Evolutionary conservation across 192 early-diverging fungal genomes (phyloP), one percentile per base, ranked within the genome.

Genomic region (Glomus cerebriforme): DNA sequence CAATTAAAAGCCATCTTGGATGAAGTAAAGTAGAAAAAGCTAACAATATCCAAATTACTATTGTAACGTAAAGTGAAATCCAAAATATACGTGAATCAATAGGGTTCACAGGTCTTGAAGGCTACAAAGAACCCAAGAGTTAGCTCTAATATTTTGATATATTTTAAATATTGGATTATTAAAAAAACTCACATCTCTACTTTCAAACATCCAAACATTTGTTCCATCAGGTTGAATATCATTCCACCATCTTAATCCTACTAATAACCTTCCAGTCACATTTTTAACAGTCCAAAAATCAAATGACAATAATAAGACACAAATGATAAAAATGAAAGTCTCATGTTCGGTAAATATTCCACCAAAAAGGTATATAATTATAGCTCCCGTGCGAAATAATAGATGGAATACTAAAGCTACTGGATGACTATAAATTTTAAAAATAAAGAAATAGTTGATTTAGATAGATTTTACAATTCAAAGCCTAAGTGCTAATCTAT

Each of bases 211-310:
- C 98, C 98, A 99, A 78, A 90, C 92, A 78, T 93, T 96, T 3
- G 94, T 90, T 37, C 98, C 98, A 83, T 98, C 98, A 63, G 97
- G 96, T 64, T 90, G 89, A 79, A 98, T 95, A 84, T 98, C 95
- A 85, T 97, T 99, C 98, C 98, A 99, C 98, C 98, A 99, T 78
- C 98, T 90, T 73, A 99, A 85, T 26, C 98, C 98, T 17, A 99
- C 98, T 62, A 99, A 88, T 54, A 98, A 85, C 66, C 98, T 91
- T 1, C 98, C 98, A 27, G 96, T 93, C 26, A 99, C 94, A 82
- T 99, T 99, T 84, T 99, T 99, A 22, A 98, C 96, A 0, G 96
- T 98, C 97, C 97, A 99, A 82, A 99, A 99, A 75, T 99, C 97
- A 85, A 98, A 97, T 7, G 96, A 91, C 39, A 99, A 91, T 32